These are phyloP conservation scores for Fusarium devonianum DNA, from an alignment of 2,329 filamentous ascomycete genomes.

Conservation along the genomic window DNA sequence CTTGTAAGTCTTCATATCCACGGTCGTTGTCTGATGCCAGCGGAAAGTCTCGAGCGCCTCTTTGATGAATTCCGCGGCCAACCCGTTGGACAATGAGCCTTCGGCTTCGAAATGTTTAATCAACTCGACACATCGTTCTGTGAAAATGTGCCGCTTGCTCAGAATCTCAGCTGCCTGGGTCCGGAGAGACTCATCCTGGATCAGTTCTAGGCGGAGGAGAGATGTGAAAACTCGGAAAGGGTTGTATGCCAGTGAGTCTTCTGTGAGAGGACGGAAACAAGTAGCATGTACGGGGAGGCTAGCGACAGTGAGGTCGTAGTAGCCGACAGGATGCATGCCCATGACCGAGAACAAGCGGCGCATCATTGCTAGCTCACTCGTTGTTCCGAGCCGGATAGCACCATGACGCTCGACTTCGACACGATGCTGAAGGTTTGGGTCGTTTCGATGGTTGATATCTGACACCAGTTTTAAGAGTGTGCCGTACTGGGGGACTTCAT, in stretches of 20 bases:
- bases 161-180: constrained; percentile 3
- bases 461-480: constrained; percentile 41
- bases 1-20: constrained; percentile 23
- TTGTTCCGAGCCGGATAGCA: constrained; percentile 55
- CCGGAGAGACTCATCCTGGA: constrained; percentile 29
- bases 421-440: neutral
- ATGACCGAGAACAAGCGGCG: constrained; percentile 54
- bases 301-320: constrained; percentile 56
- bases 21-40: constrained; percentile 24
- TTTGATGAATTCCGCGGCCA: constrained; percentile 2
- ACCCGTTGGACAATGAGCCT: neutral
- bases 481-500: constrained; percentile 44
- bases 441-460: constrained; percentile 22
- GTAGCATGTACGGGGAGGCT: constrained; percentile 59
- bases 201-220: constrained; percentile 49
- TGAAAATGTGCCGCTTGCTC: constrained; percentile 16
- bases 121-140: constrained; percentile 32
- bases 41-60: constrained; percentile 29
- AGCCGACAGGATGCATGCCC: constrained; percentile 58
- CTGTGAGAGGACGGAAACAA: constrained; percentile 53
- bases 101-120: constrained; percentile 46
- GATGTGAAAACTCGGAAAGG: constrained; percentile 53
- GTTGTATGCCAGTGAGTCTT: constrained; percentile 47
- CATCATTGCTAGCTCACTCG: constrained; percentile 51
- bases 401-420: constrained; percentile 48